These are phyloP conservation scores for Metarhizium sp. DNA, from an alignment of 2,329 filamentous ascomycete species.

Conservation along the genomic window DNA sequence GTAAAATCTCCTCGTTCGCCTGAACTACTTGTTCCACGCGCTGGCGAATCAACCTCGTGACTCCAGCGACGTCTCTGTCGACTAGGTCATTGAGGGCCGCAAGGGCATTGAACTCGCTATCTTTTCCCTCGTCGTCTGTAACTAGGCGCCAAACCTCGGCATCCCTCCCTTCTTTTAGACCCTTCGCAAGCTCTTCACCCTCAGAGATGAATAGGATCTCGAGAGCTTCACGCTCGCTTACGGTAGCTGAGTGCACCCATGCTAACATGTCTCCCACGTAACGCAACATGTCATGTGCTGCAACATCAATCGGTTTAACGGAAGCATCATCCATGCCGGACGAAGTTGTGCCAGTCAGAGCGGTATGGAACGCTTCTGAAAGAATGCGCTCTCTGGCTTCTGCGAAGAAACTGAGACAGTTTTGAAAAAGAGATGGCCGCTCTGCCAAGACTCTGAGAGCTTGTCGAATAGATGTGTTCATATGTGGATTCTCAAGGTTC, in stretches of 20 bases:
- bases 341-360: slow-evolving; percentile 64
- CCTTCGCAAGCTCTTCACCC: slow-evolving; percentile 77
- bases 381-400: slow-evolving; percentile 81
- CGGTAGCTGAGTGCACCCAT: slow-evolving; percentile 89
- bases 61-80: slow-evolving; percentile 73
- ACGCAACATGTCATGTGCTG: slow-evolving; percentile 80
- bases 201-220: slow-evolving; percentile 88
- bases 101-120: slow-evolving; percentile 62
- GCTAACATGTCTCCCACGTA: slow-evolving; percentile 97
- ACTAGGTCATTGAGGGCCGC: slow-evolving; percentile 80
- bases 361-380: slow-evolving; percentile 81
- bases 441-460: slow-evolving; percentile 84
- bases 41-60: slow-evolving; percentile 76
- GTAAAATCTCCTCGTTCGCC: slow-evolving; percentile 79
- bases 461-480: slow-evolving; percentile 73
- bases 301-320: slow-evolving; percentile 86
- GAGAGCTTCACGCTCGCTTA: slow-evolving; percentile 86
- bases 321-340: slow-evolving; percentile 49
- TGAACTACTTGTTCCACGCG: slow-evolving; percentile 87
- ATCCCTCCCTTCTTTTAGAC: slow-evolving; percentile 68
- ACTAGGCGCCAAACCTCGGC: slow-evolving; percentile 75
- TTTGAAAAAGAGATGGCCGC: slow-evolving; percentile 82
- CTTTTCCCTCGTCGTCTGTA: slow-evolving; percentile 45
- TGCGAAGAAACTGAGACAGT: slow-evolving; percentile 84
- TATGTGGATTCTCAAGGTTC: slow-evolving; percentile 89